These are phyloP conservation scores for Boletus albobrunnescens DNA, from an alignment of 1,284 basidiomycete genomes.

Conservation along the genomic window DNA sequence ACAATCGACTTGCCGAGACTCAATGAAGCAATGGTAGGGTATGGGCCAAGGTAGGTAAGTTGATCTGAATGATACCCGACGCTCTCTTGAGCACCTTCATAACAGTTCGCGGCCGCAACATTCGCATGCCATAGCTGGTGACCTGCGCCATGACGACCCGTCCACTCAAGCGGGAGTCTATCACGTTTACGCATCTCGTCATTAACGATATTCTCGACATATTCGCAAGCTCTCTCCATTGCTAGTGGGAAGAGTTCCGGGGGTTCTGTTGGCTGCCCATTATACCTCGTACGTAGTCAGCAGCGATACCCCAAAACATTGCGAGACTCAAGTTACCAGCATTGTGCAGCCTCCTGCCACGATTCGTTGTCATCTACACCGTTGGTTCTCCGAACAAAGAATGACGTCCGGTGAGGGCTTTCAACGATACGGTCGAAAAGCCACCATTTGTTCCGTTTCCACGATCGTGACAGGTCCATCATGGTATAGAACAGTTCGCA, in stretches of 20 bases:
- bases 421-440: conserved; percentile 78
- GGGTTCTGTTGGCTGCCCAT: conserved; percentile 58
- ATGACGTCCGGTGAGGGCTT: conserved; percentile 79
- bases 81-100: conserved; percentile 78
- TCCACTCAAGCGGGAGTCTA: conserved; percentile 75
- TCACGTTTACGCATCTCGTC: conserved; percentile 59
- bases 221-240: conserved; percentile 76
- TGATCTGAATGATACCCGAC: conserved; percentile 87
- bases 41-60: conserved; percentile 81
- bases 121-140: conserved; percentile 75
- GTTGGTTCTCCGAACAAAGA: conserved; percentile 57
- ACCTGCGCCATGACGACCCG: conserved; percentile 31
- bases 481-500: conserved; percentile 68
- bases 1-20: conserved; percentile 65
- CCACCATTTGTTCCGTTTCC: conserved; percentile 82
- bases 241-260: conserved; percentile 61
- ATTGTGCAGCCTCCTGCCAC: conserved; percentile 64
- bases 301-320: neutral
- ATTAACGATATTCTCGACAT: conserved; percentile 78
- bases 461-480: conserved; percentile 56
- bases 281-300: conserved; percentile 58
- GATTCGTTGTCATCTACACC: conserved; percentile 40
- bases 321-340: conserved; percentile 45
- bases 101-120: conserved; percentile 89
- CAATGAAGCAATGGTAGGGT: conserved; percentile 88